phyloP scores from a whole-genome alignment of 2,329 filamentous ascomycete genomes.

The Pseudocercospora fuligena region DNA sequence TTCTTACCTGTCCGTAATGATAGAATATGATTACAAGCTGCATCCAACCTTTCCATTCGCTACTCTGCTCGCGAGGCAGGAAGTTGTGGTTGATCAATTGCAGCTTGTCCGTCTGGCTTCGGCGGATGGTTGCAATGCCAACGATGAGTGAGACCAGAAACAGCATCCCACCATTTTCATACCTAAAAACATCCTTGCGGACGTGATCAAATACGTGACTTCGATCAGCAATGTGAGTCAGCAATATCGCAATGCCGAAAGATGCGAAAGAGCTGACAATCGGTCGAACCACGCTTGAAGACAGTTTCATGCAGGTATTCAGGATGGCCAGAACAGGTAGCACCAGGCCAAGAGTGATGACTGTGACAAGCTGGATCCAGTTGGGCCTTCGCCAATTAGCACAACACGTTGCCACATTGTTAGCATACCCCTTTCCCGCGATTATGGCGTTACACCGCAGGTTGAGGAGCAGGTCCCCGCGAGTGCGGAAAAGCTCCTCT shows the following conservation, averaged over 20 bases:
- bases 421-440: slow-evolving; percentile 44
- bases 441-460: slow-evolving; percentile 58
- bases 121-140: slow-evolving; percentile 28
- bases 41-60: slow-evolving; percentile 72
- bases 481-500: slow-evolving; percentile 51
- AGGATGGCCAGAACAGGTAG: slow-evolving; percentile 28
- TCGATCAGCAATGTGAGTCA: slow-evolving; percentile 58
- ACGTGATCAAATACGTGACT: slow-evolving; percentile 59
- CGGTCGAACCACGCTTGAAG: slow-evolving; percentile 8
- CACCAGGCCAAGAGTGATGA: slow-evolving; percentile 39
- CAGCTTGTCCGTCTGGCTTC: slow-evolving; percentile 9
- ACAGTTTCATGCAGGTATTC: slow-evolving; percentile 7
- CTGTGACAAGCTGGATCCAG: slow-evolving; percentile 44
- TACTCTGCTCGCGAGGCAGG: slow-evolving; percentile 60
- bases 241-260: slow-evolving; percentile 30
- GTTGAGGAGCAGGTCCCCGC: slow-evolving; percentile 60
- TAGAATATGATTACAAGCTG: slow-evolving; percentile 62
- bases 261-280: slow-evolving; percentile 14
- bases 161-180: slow-evolving; percentile 41
- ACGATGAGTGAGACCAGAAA: slow-evolving; percentile 39
- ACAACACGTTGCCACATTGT: slow-evolving; percentile 60
- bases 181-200: slow-evolving; percentile 45
- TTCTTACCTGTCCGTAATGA: slow-evolving; percentile 48
- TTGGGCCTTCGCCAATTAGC: slow-evolving; percentile 48
- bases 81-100: slow-evolving; percentile 40